Evolutionary conservation across 2,329 filamentous ascomycete genomes (phyloP), one percentile per base, ranked within the genome.

Genomic region (Sarocladiaceae sp.): DNA sequence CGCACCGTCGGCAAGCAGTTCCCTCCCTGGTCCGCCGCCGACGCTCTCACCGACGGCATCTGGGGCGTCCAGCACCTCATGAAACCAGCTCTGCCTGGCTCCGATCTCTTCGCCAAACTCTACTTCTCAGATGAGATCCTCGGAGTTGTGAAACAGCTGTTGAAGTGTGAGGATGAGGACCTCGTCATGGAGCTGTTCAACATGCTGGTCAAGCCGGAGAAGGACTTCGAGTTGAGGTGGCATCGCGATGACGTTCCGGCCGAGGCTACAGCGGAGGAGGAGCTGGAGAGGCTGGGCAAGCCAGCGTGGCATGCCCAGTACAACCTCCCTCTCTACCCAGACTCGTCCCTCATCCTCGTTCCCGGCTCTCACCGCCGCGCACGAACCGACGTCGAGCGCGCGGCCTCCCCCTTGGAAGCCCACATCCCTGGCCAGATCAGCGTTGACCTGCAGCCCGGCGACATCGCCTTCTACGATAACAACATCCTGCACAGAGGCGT

Each of bases 121-220:
- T 95, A 95, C 66, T 95, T 95, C 59, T 78, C 80, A 26, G 67
- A 75, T 18, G 69, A 72, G 20, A 67, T 91, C 6, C 62, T 91
- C 1, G 59, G 63, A 23, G 73, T 85, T 1, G 82, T 83, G 1
- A 77, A 76, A 51, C 75, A 80, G 56, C 65, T 95, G 2, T 68
- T 94, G 31, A 57, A 64, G 44, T 69, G 65, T 46, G 51, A 53
- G 15, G 76, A 81, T 26, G 78, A 83, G 4, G 70, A 82, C 2
- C 69, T 95, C 18, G 83, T 91, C 31, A 86, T 95, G 80, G 89
- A 95, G 64, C 68, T 95, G 15, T 89, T 88, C 65, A 95, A 95
- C 59, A 73, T 95, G 64, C 80, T 95, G 6, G 81, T 94, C 12
- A 71, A 84, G 4, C 88, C 88, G 0, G 79, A 81, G 31, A 53